Evolutionary conservation across 441 rosid species (phyloP).

Genomic region (Brassica balearica): DNA sequence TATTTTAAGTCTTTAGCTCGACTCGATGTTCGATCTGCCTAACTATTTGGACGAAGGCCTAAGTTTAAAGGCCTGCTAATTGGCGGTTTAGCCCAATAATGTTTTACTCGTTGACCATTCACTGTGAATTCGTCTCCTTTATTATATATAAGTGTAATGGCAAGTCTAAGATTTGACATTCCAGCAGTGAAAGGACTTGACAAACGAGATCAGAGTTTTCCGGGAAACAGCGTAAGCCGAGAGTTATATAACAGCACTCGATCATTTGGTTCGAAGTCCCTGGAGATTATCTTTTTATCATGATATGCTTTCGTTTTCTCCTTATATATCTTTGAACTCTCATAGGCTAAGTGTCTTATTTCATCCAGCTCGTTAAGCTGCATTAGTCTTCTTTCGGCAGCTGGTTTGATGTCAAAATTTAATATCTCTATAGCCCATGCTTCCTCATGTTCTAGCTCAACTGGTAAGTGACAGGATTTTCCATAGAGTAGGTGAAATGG

Average conservation of each 20-base stretch:
- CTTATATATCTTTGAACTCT: too few relatives aligned
- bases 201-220: background rate
- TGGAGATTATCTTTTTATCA: too few relatives aligned
- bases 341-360: background rate
- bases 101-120: background rate
- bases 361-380: background rate
- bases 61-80: too few relatives aligned
- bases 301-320: background rate
- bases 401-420: background rate
- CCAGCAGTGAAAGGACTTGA: background rate
- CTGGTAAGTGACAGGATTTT: too few relatives aligned
- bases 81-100: background rate
- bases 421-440: background rate
- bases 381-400: background rate
- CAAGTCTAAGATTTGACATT: background rate
- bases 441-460: background rate
- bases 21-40: too few relatives aligned
- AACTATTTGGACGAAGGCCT: too few relatives aligned
- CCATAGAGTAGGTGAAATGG: background rate
- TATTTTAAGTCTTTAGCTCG: too few relatives aligned
- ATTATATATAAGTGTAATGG: background rate
- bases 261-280: background rate
- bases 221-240: background rate
- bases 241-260: background rate
- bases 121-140: background rate